These are phyloP conservation scores for Phytophthora citricola DNA, from an alignment of 352 stramenopile species.

Conservation along the genomic window DNA sequence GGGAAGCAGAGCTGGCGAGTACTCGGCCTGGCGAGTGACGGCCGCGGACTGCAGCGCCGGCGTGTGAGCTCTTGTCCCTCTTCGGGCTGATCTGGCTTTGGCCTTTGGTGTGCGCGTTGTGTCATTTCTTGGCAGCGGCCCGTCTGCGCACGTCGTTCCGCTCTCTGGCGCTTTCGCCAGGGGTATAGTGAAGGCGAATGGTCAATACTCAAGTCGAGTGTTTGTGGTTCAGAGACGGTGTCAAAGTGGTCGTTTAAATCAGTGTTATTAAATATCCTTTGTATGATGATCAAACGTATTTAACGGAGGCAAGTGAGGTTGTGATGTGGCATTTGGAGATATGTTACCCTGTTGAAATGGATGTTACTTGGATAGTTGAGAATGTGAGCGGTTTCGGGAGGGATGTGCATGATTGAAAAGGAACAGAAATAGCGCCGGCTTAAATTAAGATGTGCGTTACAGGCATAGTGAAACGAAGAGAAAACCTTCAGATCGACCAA, in stretches of 20 bases:
- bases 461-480: background rate
- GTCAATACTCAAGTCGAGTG: slow-evolving; percentile 15
- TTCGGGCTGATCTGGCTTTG: slow-evolving; percentile 39
- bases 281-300: no score
- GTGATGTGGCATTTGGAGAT: no score
- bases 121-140: slow-evolving; percentile 22
- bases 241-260: background rate
- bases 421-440: background rate
- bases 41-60: slow-evolving; percentile 8
- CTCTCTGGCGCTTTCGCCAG: slow-evolving; percentile 27
- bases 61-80: slow-evolving; percentile 14
- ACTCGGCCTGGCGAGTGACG: slow-evolving; percentile 31
- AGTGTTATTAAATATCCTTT: no score
- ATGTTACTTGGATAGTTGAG: background rate
- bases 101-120: slow-evolving; percentile 16
- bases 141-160: slow-evolving; percentile 24
- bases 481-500: background rate
- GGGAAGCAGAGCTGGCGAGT: background rate
- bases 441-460: slow-evolving; percentile 4
- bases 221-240: slow-evolving; percentile 10
- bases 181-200: slow-evolving; percentile 10
- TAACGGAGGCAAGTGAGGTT: no score
- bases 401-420: no score
- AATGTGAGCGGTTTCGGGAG: no score
- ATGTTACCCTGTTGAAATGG: no score